These are phyloP conservation scores for Pseudogymnoascus sp. DNA, from an alignment of 2,329 filamentous ascomycete genomes.

Conservation along the genomic window DNA sequence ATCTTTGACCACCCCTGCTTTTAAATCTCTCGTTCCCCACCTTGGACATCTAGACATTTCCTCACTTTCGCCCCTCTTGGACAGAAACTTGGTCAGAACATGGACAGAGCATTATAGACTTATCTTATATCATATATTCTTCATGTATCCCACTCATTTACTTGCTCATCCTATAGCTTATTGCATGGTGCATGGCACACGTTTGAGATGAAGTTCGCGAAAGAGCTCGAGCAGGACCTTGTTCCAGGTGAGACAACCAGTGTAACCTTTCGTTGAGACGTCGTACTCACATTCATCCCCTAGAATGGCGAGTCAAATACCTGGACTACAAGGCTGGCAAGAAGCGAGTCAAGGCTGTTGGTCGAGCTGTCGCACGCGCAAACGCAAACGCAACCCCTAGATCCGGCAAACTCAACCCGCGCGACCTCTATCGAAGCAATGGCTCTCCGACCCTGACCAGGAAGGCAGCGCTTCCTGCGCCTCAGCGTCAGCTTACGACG, in stretches of 20 bases:
- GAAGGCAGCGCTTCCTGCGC: not conserved
- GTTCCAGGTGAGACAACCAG: constrained; percentile 58
- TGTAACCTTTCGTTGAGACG: constrained; percentile 4
- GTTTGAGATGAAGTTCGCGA: constrained; percentile 54
- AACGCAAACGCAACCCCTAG: constrained; percentile 47
- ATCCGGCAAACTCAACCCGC: constrained; percentile 12
- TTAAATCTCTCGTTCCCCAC: constrained; percentile 7
- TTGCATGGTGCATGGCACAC: constrained; percentile 2
- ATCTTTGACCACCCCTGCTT: not conserved
- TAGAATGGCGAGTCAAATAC: constrained; percentile 89
- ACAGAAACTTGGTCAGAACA: not conserved
- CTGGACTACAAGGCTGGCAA: constrained; percentile 94
- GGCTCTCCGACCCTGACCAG: not conserved
- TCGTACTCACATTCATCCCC: constrained; percentile 7
- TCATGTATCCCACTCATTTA: not conserved
- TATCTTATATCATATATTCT: constrained; percentile 4
- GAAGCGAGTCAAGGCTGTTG: constrained; percentile 82
- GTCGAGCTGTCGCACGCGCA: constrained; percentile 60
- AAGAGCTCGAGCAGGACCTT: constrained; percentile 77
- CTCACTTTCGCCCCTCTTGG: constrained; percentile 2
- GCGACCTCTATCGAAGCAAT: constrained; percentile 10
- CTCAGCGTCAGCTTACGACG: not conserved
- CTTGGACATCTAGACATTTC: not conserved
- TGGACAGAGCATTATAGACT: not conserved
- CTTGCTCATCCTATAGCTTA: not conserved